Conservation (phyloP, 2,329 filamentous ascomycete genomes). For the Diaporthe sp. region DNA sequence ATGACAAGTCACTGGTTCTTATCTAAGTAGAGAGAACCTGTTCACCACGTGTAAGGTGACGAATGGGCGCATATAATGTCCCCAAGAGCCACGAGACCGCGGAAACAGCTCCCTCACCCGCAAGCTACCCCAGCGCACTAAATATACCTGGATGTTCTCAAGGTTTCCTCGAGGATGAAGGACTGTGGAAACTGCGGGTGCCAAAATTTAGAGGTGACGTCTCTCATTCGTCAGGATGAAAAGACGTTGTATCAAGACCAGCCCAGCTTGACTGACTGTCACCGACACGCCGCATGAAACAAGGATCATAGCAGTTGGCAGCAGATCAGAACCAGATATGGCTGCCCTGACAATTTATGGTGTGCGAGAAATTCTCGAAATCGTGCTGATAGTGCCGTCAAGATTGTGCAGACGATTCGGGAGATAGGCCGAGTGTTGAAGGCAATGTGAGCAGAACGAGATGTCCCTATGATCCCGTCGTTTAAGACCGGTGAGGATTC, state of each 20-base stretch:
- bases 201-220: not conserved
- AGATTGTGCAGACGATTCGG: not conserved
- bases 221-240: not conserved
- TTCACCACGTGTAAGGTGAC: not conserved
- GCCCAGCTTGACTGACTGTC: not conserved
- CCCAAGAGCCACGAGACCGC: not conserved
- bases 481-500: conserved; percentile 16
- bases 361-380: not conserved
- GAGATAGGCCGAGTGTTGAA: not conserved
- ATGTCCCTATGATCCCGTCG: not conserved
- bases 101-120: not conserved
- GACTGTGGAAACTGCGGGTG: not conserved
- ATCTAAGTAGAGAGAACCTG: not conserved
- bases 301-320: not conserved
- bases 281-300: too few relatives aligned
- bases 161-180: not conserved
- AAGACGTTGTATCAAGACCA: not conserved
- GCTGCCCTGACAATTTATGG: not conserved
- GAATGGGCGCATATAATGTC: not conserved
- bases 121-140: not conserved
- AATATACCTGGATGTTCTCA: too few relatives aligned
- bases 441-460: not conserved
- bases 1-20: not conserved
- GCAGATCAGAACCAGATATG: not conserved
- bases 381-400: too few relatives aligned